A percentile compares a stretch with the other conserved stretches of the same genome.
phyloP scores from a whole-genome alignment of 2,329 filamentous ascomycete species.

The Fusarium abutilonis region DNA sequence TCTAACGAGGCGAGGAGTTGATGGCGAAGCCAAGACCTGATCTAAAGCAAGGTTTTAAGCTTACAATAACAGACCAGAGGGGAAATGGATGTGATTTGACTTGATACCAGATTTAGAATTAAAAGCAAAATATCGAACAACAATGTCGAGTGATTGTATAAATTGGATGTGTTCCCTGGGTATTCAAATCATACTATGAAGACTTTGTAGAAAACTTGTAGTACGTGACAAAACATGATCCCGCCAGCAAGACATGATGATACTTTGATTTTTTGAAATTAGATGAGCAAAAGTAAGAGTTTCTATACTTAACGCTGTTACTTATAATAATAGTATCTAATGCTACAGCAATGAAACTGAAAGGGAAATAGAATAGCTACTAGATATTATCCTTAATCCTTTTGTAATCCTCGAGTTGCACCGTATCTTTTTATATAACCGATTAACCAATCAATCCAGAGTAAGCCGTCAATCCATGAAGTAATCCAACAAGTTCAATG shows the following conservation, averaged over 20 bases:
- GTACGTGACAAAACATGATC: background rate
- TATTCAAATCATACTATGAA: too few relatives aligned
- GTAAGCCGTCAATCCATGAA: conserved; percentile 8
- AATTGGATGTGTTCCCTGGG: background rate
- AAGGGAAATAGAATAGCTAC: conserved; percentile 11
- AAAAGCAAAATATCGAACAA: conserved; percentile 17
- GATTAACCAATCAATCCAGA: conserved; percentile 4
- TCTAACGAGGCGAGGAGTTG: conserved; percentile 21
- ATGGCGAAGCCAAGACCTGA: conserved; percentile 6
- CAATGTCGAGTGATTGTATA: background rate
- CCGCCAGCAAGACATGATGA: background rate
- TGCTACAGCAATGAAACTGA: conserved; percentile 2
- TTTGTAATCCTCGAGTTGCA: conserved; percentile 8
- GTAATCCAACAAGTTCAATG: conserved; percentile 15
- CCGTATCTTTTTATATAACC: conserved; percentile 9
- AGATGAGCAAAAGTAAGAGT: background rate
- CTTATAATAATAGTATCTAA: conserved; percentile 12
- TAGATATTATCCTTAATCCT: conserved; percentile 31
- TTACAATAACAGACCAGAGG: conserved; percentile 1
- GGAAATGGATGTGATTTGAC: background rate
- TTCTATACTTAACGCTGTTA: background rate
- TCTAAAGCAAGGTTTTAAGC: conserved; percentile 6
- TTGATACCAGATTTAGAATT: conserved; percentile 27
- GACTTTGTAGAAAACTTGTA: too few relatives aligned
- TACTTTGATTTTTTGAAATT: too few relatives aligned